phyloP scores from a whole-genome alignment of 768 basidiomycete genomes.

The Hydnomerulius pinastri region DNA sequence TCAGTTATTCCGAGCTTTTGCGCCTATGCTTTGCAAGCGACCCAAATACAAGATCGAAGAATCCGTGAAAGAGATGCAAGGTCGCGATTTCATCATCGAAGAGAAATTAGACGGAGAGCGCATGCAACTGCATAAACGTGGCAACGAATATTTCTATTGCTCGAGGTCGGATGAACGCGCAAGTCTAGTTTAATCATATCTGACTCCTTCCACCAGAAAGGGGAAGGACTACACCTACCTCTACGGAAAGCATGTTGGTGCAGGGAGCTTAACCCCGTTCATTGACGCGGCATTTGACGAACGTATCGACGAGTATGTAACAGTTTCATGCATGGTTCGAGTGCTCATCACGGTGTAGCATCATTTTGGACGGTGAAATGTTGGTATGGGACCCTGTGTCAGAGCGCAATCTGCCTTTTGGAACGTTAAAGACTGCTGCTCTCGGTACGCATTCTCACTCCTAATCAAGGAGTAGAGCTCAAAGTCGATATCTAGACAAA shows the following conservation, averaged over 20 bases:
- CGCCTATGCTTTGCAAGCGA: conserved; percentile 94
- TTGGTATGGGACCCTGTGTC: conserved; percentile 95
- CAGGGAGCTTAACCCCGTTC: conserved; percentile 86
- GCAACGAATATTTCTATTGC: conserved; percentile 89
- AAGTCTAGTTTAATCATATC: not conserved
- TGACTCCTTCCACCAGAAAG: conserved; percentile 52
- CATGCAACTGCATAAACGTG: conserved; percentile 92
- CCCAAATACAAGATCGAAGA: conserved; percentile 80
- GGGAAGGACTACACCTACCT: conserved; percentile 90
- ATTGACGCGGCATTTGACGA: conserved; percentile 77
- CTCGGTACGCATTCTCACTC: conserved; percentile 52
- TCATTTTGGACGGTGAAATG: conserved; percentile 98
- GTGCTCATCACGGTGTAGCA: conserved; percentile 45
- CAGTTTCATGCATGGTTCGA: not conserved
- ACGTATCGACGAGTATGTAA: conserved; percentile 76
- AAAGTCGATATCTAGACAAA: conserved; percentile 49
- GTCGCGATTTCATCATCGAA: conserved; percentile 82
- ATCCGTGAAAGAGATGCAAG: conserved; percentile 82
- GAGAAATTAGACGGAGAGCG: conserved; percentile 98
- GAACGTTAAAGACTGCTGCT: conserved; percentile 91
- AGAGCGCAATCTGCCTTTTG: conserved; percentile 88
- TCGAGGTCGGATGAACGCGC: conserved; percentile 60
- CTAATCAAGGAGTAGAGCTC: not conserved
- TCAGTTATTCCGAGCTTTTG: conserved; percentile 82
- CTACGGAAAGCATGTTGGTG: conserved; percentile 82